phyloP scores from a whole-genome alignment of 1,284 basidiomycete genomes.

The Apiotrichum porosum region DNA sequence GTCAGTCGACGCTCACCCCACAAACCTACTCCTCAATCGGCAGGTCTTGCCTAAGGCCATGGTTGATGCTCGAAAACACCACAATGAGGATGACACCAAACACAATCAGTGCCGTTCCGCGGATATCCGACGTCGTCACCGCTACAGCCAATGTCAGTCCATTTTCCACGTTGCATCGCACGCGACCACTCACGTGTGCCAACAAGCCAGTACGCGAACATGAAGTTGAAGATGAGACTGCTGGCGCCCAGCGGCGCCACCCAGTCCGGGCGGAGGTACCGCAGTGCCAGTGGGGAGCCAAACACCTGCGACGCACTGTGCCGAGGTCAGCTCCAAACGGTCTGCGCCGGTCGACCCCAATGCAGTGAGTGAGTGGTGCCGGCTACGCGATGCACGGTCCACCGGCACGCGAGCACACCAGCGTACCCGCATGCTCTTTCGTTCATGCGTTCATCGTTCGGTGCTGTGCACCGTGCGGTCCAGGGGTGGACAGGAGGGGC shows the following conservation, averaged over 20 bases:
- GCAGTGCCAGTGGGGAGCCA: slow-evolving; percentile 47
- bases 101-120: slow-evolving; percentile 47
- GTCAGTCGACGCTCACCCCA: too few species aligned
- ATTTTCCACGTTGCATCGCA: too few species aligned
- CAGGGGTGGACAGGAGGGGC: not conserved
- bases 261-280: slow-evolving; percentile 49
- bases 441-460: too few species aligned
- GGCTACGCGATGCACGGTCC: not conserved
- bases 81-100: slow-evolving; percentile 49
- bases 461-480: too few species aligned
- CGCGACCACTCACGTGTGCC: slow-evolving; percentile 41
- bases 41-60: slow-evolving; percentile 44
- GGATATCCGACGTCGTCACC: slow-evolving; percentile 45
- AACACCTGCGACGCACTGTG: slow-evolving; percentile 47
- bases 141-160: slow-evolving; percentile 27
- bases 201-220: slow-evolving; percentile 49
- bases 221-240: slow-evolving; percentile 49
- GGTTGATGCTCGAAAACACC: slow-evolving; percentile 49
- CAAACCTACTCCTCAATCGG: slow-evolving; percentile 52
- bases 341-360: too few species aligned
- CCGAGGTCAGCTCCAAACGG: slow-evolving; percentile 6
- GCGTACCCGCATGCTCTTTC: too few species aligned
- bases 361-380: too few species aligned
- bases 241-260: slow-evolving; percentile 48
- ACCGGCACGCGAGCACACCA: too few species aligned